Evolutionary conservation across 2,329 filamentous ascomycete genomes (phyloP).

Genomic region (Aspergillus awamori): DNA sequence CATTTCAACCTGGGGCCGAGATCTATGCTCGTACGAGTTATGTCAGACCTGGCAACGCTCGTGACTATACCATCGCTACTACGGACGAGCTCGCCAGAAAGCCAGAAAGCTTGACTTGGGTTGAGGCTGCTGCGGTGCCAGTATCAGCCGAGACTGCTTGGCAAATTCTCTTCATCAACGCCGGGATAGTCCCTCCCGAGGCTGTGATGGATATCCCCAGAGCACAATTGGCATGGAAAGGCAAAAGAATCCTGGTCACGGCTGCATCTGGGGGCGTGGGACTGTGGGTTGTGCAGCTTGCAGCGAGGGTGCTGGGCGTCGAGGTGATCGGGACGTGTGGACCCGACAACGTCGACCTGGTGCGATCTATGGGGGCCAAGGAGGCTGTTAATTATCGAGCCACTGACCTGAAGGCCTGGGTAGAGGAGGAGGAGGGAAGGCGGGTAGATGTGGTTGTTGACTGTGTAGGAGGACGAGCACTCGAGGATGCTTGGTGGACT

Average conservation of each 20-base stretch:
- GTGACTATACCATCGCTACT: conserved; percentile 41
- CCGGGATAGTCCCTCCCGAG: conserved; percentile 20
- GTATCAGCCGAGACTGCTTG: conserved; percentile 48
- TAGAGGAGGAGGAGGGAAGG: conserved; percentile 22
- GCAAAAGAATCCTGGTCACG: conserved; percentile 48
- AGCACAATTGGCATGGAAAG: conserved; percentile 22
- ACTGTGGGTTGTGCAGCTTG: conserved; percentile 46
- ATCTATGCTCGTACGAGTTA: conserved; percentile 45
- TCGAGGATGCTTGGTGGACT: conserved; percentile 49
- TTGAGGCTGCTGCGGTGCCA: conserved; percentile 43
- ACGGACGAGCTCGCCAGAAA: conserved; percentile 42
- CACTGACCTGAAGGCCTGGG: conserved; percentile 33
- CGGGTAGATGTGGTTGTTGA: conserved; percentile 52
- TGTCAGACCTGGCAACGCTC: conserved; percentile 39
- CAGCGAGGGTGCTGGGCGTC: conserved; percentile 27
- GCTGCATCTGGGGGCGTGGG: conserved; percentile 52
- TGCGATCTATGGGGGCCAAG: conserved; percentile 45
- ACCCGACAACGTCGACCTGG: conserved; percentile 41
- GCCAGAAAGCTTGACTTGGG: conserved; percentile 41
- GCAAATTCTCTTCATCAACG: conserved; percentile 49
- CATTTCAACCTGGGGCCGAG: conserved; percentile 44
- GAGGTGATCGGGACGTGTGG: conserved; percentile 47
- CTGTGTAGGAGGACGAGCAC: conserved; percentile 45
- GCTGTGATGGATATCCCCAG: neutral
- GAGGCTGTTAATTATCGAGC: conserved; percentile 47